These are phyloP conservation scores for Chrysosporium keratinophilum DNA, from an alignment of 2,329 filamentous ascomycete species.

Conservation along the genomic window DNA sequence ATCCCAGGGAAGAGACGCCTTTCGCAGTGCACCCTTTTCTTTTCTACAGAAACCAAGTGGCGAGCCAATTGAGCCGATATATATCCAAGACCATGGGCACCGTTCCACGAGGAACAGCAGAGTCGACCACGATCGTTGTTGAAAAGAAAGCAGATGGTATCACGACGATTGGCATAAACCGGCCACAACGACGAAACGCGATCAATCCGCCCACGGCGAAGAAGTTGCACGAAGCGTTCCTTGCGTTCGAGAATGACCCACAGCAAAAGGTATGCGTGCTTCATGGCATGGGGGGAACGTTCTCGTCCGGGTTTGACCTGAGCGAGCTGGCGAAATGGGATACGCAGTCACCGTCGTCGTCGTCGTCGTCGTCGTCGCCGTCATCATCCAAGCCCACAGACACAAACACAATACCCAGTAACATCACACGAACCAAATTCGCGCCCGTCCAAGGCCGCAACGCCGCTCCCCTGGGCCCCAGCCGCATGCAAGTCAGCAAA, in stretches of 20 bases:
- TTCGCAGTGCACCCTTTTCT: too few relatives aligned
- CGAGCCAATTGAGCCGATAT: background rate
- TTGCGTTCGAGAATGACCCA: conserved; percentile 41
- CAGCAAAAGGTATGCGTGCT: conserved; percentile 46
- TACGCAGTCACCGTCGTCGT: background rate
- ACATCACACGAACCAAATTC: conserved; percentile 18
- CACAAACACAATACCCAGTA: background rate
- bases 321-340: conserved; percentile 33
- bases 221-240: conserved; percentile 41
- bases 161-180: conserved; percentile 47
- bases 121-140: conserved; percentile 12
- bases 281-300: conserved; percentile 38
- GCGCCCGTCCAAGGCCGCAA: conserved; percentile 30
- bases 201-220: conserved; percentile 42
- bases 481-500: conserved; percentile 41
- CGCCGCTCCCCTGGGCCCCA: conserved; percentile 44
- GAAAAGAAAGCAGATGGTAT: conserved; percentile 33
- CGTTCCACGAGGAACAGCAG: background rate
- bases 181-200: conserved; percentile 43
- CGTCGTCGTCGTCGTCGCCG: too few relatives aligned
- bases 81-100: conserved; percentile 3
- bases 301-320: conserved; percentile 47
- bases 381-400: background rate
- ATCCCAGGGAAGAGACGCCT: too few relatives aligned
- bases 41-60: too few relatives aligned